Conservation (phyloP, 2,329 filamentous ascomycete species). For the Pseudopyricularia cyperi region DNA sequence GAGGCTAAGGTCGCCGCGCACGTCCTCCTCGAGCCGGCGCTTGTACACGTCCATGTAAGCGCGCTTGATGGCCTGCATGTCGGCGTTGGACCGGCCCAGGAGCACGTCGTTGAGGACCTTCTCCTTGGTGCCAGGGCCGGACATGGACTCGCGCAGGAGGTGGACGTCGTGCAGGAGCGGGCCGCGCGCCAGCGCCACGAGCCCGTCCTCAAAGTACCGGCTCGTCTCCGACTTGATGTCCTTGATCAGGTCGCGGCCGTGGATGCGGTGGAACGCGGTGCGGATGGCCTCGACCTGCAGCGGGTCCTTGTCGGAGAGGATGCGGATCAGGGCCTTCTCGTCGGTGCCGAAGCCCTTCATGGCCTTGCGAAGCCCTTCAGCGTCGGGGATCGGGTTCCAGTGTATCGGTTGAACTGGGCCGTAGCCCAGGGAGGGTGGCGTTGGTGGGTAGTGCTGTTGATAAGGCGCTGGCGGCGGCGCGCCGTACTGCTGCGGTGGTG, state of each 20-base stretch:
- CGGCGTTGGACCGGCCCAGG: conserved; percentile 71
- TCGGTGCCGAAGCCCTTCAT: conserved; percentile 92
- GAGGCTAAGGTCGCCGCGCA: conserved; percentile 68
- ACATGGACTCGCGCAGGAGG: conserved; percentile 57
- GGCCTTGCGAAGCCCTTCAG: conserved; percentile 59
- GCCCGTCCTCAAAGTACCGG: conserved; percentile 59
- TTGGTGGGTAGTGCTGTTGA: conserved; percentile 29
- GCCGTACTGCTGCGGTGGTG: conserved; percentile 12
- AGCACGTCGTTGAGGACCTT: conserved; percentile 74
- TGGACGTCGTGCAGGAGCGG: conserved; percentile 67
- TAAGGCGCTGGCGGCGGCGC: conserved; percentile 21
- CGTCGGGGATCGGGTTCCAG: conserved; percentile 55
- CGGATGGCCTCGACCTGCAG: conserved; percentile 61
- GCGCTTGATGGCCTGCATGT: conserved; percentile 73
- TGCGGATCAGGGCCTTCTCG: conserved; percentile 60
- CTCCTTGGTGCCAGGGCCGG: conserved; percentile 78
- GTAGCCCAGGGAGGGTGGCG: conserved; percentile 62
- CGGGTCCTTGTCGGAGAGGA: conserved; percentile 62
- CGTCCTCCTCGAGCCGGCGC: conserved; percentile 54
- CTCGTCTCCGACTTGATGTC: conserved; percentile 70
- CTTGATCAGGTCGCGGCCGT: conserved; percentile 55
- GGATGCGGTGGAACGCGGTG: conserved; percentile 49
- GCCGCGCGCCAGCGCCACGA: conserved; percentile 65
- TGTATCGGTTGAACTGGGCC: conserved; percentile 55
- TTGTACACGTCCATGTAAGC: conserved; percentile 59